Conservation (phyloP, 805 yeast genomes). For the Wickerhamiella spandovensis region DNA sequence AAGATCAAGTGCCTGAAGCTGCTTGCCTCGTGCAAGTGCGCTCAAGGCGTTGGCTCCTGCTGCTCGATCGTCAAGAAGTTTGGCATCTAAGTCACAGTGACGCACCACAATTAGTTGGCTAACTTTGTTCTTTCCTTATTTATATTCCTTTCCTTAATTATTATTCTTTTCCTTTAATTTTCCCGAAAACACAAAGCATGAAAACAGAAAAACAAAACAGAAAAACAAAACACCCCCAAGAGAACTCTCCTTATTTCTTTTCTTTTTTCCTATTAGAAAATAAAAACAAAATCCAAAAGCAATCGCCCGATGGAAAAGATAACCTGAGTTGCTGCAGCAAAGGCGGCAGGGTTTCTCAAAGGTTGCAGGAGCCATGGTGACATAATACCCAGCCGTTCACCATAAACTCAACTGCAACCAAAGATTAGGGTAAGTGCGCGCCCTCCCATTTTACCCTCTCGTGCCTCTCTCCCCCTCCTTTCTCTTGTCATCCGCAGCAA, state of each 20-base stretch:
- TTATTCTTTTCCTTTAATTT: not conserved
- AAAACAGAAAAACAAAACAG: too few species aligned
- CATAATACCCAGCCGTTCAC: too few species aligned
- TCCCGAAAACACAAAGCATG: not conserved
- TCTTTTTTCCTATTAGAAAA: too few species aligned
- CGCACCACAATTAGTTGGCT: not conserved
- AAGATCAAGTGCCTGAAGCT: slow-evolving; percentile 9
- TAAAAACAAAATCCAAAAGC: too few species aligned
- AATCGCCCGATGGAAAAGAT: too few species aligned
- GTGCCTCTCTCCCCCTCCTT: not conserved
- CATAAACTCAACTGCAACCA: not conserved
- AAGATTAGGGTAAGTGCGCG: too few species aligned
- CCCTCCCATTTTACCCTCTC: too few species aligned
- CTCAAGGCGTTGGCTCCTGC: slow-evolving; percentile 12
- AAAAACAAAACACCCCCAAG: too few species aligned
- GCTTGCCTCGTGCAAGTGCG: slow-evolving; percentile 15
- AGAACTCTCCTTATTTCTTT: too few species aligned
- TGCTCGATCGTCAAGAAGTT: slow-evolving; percentile 2
- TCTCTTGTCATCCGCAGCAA: not conserved
- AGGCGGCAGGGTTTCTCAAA: too few species aligned
- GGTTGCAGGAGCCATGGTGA: too few species aligned
- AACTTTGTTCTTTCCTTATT: not conserved
- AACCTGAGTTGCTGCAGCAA: too few species aligned
- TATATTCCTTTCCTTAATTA: not conserved
- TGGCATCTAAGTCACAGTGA: not conserved